Conservation (phyloP, 352 stramenopile genomes). For the Globisporangium nagaii region DNA sequence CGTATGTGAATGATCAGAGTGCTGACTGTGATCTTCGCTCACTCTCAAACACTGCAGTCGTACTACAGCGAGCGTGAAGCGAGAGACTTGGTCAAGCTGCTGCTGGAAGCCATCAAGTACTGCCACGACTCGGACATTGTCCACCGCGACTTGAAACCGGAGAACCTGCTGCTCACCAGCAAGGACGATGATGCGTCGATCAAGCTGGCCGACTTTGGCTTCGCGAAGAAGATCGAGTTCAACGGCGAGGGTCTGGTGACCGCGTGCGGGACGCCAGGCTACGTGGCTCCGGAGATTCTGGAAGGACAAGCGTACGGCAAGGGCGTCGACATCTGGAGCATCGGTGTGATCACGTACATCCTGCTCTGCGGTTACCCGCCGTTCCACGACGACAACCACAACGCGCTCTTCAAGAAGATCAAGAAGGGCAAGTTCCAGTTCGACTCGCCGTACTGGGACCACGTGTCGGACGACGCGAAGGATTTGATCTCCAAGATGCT, state of each 20-base stretch:
- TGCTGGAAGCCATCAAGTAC: conserved; percentile 87
- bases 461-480: conserved; percentile 92
- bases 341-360: conserved; percentile 89
- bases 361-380: conserved; percentile 82
- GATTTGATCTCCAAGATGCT: conserved; percentile 93
- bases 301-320: conserved; percentile 77
- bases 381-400: conserved; percentile 92
- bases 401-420: conserved; percentile 93
- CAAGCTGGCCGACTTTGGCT: conserved; percentile 84
- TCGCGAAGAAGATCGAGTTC: conserved; percentile 81
- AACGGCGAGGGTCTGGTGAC: conserved; percentile 66
- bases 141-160: conserved; percentile 80
- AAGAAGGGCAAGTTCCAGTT: conserved; percentile 93
- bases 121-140: conserved; percentile 84
- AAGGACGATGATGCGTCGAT: conserved; percentile 83
- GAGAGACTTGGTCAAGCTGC: conserved; percentile 76
- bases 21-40: too few relatives aligned
- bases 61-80: conserved; percentile 90
- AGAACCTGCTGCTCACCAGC: conserved; percentile 78
- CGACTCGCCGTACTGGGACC: conserved; percentile 94
- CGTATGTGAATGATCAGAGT: not conserved
- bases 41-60: conserved; percentile 35
- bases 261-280: conserved; percentile 76
- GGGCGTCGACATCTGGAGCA: conserved; percentile 85
- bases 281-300: conserved; percentile 82